phyloP scores from a whole-genome alignment of 164 flowering plant species.

The Cinnamomum chago region DNA sequence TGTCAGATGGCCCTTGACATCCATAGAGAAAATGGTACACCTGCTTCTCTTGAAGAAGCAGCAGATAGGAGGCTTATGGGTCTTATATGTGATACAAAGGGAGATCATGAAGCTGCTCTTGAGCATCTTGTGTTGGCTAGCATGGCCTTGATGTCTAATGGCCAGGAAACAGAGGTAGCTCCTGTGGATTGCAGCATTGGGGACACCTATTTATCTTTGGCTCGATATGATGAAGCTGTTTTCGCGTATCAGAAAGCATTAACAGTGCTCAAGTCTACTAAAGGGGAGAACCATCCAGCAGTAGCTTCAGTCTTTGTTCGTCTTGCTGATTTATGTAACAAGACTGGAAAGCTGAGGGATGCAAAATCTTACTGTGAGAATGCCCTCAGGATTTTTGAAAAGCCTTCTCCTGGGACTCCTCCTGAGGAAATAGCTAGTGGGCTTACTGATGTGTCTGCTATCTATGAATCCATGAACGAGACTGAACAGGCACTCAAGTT shows the following conservation, averaged over 20 bases:
- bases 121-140: conserved; percentile 94
- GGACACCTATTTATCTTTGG: conserved; percentile 71
- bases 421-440: conserved; percentile 92
- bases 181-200: conserved; percentile 91
- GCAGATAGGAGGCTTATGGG: conserved; percentile 98
- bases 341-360: conserved; percentile 72
- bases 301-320: conserved; percentile 88
- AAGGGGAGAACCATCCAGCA: conserved; percentile 89
- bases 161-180: conserved; percentile 81
- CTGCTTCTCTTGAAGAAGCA: conserved; percentile 84
- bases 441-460: conserved; percentile 75
- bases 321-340: conserved; percentile 76
- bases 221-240: conserved; percentile 80
- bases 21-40: conserved; percentile 62
- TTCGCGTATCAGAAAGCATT: conserved; percentile 93
- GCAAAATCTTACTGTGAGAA: conserved; percentile 83
- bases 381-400: conserved; percentile 77
- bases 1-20: conserved; percentile 86
- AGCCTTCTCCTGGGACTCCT: conserved; percentile 64
- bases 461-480: conserved; percentile 88
- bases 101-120: conserved; percentile 88
- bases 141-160: conserved; percentile 86
- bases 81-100: conserved; percentile 84
- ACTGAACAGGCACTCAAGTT: conserved; percentile 75
- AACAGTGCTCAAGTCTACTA: conserved; percentile 67